These are phyloP conservation scores for Coriolopsis trogii DNA, from an alignment of 1,284 basidiomycete species.

Conservation along the genomic window DNA sequence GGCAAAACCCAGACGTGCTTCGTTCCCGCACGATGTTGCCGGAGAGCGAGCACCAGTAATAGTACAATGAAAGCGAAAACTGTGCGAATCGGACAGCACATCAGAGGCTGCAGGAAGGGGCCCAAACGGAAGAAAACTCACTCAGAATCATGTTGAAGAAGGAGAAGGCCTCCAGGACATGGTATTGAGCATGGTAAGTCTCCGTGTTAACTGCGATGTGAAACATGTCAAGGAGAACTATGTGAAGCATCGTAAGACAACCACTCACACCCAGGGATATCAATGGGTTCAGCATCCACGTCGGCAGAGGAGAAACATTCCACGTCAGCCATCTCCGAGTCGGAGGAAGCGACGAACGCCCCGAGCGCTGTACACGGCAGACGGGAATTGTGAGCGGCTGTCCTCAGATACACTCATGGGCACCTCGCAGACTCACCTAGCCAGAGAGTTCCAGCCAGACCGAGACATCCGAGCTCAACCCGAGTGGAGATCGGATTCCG, in stretches of 20 bases:
- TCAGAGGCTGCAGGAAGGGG: conserved; percentile 26
- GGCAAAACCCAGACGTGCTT: conserved; percentile 74
- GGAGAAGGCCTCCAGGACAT: conserved; percentile 76
- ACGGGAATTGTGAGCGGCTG: not conserved
- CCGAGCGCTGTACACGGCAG: conserved; percentile 59
- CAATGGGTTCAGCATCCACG: conserved; percentile 51
- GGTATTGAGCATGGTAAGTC: conserved; percentile 82
- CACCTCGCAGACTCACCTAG: conserved; percentile 53
- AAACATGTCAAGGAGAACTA: not conserved
- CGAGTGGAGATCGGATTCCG: conserved; percentile 79
- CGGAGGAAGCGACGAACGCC: conserved; percentile 69
- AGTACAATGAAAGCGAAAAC: conserved; percentile 64
- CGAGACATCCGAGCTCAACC: conserved; percentile 71
- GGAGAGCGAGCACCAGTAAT: conserved; percentile 65
- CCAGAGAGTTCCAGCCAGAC: conserved; percentile 76
- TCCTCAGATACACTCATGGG: not conserved
- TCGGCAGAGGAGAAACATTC: conserved; percentile 72
- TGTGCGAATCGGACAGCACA: conserved; percentile 32
- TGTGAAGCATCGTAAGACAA: conserved; percentile 1
- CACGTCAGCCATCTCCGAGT: conserved; percentile 75
- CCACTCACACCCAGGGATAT: conserved; percentile 61
- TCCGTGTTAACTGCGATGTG: conserved; percentile 57
- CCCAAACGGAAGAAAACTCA: conserved; percentile 38
- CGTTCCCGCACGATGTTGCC: conserved; percentile 66
- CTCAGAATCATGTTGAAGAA: conserved; percentile 74